These are phyloP conservation scores for Xylaria venustula DNA, from an alignment of 495 filamentous ascomycete species.

Conservation along the genomic window DNA sequence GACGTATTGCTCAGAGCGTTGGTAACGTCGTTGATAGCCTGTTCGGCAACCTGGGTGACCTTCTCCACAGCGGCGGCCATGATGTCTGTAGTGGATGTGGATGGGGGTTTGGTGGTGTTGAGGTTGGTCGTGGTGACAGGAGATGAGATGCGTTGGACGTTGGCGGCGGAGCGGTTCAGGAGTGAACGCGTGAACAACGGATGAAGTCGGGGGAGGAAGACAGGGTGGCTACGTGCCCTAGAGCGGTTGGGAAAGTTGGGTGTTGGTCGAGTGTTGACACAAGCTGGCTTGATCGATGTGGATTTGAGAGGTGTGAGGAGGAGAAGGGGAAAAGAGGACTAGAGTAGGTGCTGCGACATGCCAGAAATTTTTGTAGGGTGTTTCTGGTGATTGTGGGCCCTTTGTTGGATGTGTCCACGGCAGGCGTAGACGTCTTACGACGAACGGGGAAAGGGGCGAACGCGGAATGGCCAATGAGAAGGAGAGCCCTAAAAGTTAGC, in stretches of 20 bases:
- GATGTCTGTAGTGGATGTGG: slow-evolving; percentile 39
- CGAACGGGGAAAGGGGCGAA: slow-evolving; percentile 12
- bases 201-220: slow-evolving; percentile 55
- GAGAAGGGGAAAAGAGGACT: slow-evolving; percentile 37
- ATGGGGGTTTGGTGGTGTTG: slow-evolving; percentile 5
- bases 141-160: slow-evolving; percentile 40
- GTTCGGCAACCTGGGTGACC: slow-evolving; percentile 57
- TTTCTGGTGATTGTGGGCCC: slow-evolving; percentile 40
- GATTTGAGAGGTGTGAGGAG: slow-evolving; percentile 48
- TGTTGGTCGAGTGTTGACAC: slow-evolving; percentile 38
- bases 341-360: slow-evolving; percentile 34
- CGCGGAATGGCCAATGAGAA: slow-evolving; percentile 3
- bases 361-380: slow-evolving; percentile 51
- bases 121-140: slow-evolving; percentile 19
- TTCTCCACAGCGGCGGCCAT: slow-evolving; percentile 65
- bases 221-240: slow-evolving; percentile 94
- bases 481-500: neutral
- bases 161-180: slow-evolving; percentile 40
- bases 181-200: slow-evolving; percentile 54
- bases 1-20: slow-evolving; percentile 77
- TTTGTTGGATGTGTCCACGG: slow-evolving; percentile 21
- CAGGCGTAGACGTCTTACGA: slow-evolving; percentile 21
- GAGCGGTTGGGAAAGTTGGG: slow-evolving; percentile 49
- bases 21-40: slow-evolving; percentile 75
- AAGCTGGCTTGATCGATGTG: slow-evolving; percentile 40